Evolutionary conservation across 495 filamentous ascomycete genomes (phyloP).

Genomic region (Venustampulla echinocandica): DNA sequence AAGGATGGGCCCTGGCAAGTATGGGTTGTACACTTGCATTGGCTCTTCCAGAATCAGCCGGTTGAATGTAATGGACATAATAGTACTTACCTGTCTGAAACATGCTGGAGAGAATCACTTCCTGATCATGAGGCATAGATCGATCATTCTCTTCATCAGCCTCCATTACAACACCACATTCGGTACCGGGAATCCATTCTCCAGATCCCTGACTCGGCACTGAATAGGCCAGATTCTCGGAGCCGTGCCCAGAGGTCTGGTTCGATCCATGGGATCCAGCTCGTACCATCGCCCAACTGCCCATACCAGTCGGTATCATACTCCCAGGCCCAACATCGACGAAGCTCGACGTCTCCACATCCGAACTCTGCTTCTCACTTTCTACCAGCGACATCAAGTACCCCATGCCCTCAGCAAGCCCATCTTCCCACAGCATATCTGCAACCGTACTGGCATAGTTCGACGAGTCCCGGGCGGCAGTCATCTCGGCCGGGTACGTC

Average conservation of each 20-base stretch:
- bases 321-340: not conserved
- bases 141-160: not conserved
- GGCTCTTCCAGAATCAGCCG: constrained; percentile 2
- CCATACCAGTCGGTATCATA: not conserved
- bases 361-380: not conserved
- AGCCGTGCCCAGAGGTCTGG: not conserved
- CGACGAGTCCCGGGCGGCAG: not conserved
- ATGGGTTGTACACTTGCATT: not conserved
- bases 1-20: not conserved
- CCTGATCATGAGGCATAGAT: constrained; percentile 3
- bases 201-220: not conserved
- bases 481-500: too few species aligned
- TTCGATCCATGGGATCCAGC: not conserved
- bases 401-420: not conserved
- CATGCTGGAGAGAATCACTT: not conserved
- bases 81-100: constrained; percentile 1
- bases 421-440: not conserved
- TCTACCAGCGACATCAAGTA: not conserved
- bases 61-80: not conserved
- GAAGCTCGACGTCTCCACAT: not conserved
- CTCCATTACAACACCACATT: not conserved
- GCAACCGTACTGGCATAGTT: not conserved
- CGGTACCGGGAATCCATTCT: not conserved
- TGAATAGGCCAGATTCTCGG: not conserved
- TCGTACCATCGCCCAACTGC: not conserved